Conservation (phyloP, 257 asterid genomes). For the Euphrasia confusa region DNA sequence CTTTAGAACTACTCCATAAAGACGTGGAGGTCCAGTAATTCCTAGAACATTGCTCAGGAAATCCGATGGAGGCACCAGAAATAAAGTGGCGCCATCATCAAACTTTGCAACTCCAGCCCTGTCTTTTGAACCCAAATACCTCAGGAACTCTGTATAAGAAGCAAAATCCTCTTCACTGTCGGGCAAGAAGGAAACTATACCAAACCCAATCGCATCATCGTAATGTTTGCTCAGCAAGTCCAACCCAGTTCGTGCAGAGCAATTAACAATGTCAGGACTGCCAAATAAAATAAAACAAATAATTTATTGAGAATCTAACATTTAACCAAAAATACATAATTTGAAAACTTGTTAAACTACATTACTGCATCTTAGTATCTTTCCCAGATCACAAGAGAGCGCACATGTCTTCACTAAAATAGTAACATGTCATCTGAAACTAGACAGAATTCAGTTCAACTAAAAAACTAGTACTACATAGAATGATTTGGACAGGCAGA, state of each 20-base stretch:
- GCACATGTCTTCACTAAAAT: neutral
- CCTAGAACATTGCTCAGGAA: constrained; percentile 69
- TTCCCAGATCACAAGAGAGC: neutral
- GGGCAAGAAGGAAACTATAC: constrained; percentile 76
- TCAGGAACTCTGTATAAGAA: constrained; percentile 83
- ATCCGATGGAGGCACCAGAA: constrained; percentile 95
- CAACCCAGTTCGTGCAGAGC: constrained; percentile 92
- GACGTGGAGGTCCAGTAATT: constrained; percentile 87
- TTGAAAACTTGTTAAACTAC: neutral
- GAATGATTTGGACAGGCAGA: constrained; percentile 7
- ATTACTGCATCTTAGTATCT: neutral
- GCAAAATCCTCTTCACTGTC: constrained; percentile 92
- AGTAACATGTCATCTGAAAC: constrained; percentile 11
- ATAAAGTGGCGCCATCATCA: constrained; percentile 83
- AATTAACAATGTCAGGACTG: constrained; percentile 85
- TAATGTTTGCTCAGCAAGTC: constrained; percentile 80
- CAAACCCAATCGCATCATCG: constrained; percentile 81
- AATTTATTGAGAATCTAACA: constrained; percentile 11
- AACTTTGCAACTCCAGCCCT: constrained; percentile 98
- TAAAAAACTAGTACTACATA: constrained; percentile 8
- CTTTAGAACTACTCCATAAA: constrained; percentile 85
- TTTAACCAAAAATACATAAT: constrained; percentile 3
- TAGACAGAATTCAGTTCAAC: constrained; percentile 6
- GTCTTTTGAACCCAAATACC: constrained; percentile 73
- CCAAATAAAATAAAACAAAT: constrained; percentile 19